Conservation (phyloP, 1,284 basidiomycete species). For the Earliella scabrosa region DNA sequence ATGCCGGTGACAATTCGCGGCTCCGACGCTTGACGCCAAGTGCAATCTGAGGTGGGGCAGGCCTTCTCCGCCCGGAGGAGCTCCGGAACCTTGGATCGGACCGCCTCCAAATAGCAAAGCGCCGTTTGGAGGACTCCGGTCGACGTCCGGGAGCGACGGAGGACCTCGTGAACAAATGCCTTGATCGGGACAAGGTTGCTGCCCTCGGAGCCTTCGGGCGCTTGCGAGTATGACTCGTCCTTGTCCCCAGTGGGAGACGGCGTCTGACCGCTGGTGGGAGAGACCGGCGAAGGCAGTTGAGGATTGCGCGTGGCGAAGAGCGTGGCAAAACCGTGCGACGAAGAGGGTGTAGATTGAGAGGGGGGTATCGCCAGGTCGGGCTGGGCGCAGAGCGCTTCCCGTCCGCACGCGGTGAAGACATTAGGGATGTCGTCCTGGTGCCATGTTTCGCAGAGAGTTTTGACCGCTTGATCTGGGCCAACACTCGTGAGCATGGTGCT, state of each 20-base stretch:
- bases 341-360: conserved; percentile 10
- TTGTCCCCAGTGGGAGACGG: conserved; percentile 26
- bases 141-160: conserved; percentile 76
- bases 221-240: conserved; percentile 22
- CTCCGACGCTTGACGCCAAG: conserved; percentile 45
- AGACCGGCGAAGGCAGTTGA: conserved; percentile 54
- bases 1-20: conserved; percentile 47
- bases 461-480: conserved; percentile 72
- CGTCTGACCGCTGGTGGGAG: conserved; percentile 44
- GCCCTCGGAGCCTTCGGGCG: conserved; percentile 24
- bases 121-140: conserved; percentile 78
- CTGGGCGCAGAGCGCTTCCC: conserved; percentile 20
- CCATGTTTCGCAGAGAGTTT: conserved; percentile 76
- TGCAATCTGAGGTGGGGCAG: conserved; percentile 32
- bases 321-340: conserved; percentile 25
- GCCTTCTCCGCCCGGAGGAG: conserved; percentile 54
- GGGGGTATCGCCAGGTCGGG: conserved; percentile 24
- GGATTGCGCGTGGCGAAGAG: conserved; percentile 36
- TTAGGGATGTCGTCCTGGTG: conserved; percentile 69
- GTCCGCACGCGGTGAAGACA: conserved; percentile 45
- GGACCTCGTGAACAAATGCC: conserved; percentile 77
- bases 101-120: conserved; percentile 77
- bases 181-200: conserved; percentile 60
- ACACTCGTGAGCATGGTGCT: conserved; percentile 4
- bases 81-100: conserved; percentile 67